A percentile compares a stretch with the other conserved stretches of the same genome.
Evolutionary conservation across 148 eudicot species (phyloP).

Genomic region (Rhododendron ovatum): DNA sequence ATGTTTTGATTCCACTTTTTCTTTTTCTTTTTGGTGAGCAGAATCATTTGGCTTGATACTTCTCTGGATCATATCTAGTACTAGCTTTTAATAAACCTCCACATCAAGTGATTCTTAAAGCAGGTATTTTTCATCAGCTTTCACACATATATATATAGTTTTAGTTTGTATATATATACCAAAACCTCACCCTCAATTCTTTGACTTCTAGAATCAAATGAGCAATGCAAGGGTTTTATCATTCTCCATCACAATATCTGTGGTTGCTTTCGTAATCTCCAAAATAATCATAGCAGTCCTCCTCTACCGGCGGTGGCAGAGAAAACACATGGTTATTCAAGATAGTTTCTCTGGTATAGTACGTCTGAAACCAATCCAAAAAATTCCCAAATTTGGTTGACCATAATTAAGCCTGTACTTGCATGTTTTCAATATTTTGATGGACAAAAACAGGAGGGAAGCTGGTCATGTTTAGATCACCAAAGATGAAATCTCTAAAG

Average conservation of each 20-base stretch:
- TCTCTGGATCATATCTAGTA: not conserved
- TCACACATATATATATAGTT: not conserved
- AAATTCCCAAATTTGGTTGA: not conserved
- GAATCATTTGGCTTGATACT: not conserved
- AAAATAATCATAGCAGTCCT: constrained; percentile 62
- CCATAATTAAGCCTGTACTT: not conserved
- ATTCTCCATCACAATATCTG: constrained; percentile 53
- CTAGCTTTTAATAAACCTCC: not conserved
- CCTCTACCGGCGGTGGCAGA: constrained; percentile 73
- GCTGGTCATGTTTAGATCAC: constrained; percentile 70
- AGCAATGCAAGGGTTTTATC: constrained; percentile 31
- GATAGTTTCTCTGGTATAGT: constrained; percentile 53
- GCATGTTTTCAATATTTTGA: not conserved
- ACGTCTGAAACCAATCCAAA: not conserved
- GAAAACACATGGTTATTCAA: constrained; percentile 51
- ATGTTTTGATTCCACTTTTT: not conserved
- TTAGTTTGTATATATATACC: not conserved
- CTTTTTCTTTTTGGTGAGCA: not conserved
- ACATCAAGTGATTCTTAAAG: not conserved
- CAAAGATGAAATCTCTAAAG: constrained; percentile 48
- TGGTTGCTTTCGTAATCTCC: constrained; percentile 58
- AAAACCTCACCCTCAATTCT: not conserved
- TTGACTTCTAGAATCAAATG: constrained; percentile 27
- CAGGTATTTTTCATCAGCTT: not conserved
- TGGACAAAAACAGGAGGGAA: constrained; percentile 66